Evolutionary conservation across 228 moss, liverwort and hornwort species (phyloP), one percentile per base, ranked within the genome.

Genomic region (Sphagnum magellanicum): DNA sequence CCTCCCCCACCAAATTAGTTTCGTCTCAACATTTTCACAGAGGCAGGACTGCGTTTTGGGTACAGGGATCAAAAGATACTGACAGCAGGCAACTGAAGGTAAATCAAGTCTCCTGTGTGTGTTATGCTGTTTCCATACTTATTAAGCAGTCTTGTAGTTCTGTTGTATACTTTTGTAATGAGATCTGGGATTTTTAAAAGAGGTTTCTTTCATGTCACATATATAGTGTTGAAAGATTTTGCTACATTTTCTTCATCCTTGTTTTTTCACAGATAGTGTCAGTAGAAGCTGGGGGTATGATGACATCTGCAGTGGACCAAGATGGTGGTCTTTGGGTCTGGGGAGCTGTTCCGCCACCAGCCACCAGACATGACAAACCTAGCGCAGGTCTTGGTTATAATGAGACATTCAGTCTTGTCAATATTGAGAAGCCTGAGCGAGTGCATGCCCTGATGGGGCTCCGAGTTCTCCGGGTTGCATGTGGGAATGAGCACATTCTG

Each of bases 401-500:
- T 7, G 63, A 70, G 16, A 63, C 73, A 1, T 75, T 77, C 61
- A 58, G 57, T 52, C 64, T 77, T 49, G 10, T 71, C 65, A 82
- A 79, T 57, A 52, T 87, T 5, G 87, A 84, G 71, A 81, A 77
- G 63, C 87, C 87, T 32, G 84, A 87, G 74, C 79, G 79, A 6
- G 87, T 87, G 64, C 66, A 73, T 8, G 77, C 73, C 50, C 77
- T 86, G 6, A 67, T 79, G 73, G 67, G 82, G 50, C 65, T 59
- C 68, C 79, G 76, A 53, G 87, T 87, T n/a, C 77, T 69, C 52
- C 79, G 79, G 66, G 84, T 84, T 48, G 79, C 84, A 3, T 81
- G 84, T 51, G 87, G 87, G 63, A 84, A 81, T 61, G 87, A 87
- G 67, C 87, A 87, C 71, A 81, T 87, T 47, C 14, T 87, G 47